A percentile compares a stretch with the other conserved stretches of the same genome.
Conservation (phyloP, 169 alveolate genomes). For the Eimeria praecox region DNA sequence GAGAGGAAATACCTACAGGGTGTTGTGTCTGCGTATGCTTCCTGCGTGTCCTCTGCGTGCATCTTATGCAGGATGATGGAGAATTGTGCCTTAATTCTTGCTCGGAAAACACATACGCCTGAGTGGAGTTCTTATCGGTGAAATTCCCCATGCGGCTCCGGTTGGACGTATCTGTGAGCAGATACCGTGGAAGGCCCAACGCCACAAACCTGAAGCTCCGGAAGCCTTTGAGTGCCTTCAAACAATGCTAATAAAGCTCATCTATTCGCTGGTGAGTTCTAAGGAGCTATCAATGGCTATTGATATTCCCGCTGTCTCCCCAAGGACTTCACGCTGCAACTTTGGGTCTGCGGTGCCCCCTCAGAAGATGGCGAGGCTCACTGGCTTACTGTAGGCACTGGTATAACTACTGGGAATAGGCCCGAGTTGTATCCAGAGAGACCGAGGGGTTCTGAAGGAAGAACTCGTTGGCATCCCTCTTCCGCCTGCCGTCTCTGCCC, state of each 20-base stretch:
- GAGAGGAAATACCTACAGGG: neutral
- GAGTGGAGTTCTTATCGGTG: too few relatives aligned
- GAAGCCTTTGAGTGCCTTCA: neutral
- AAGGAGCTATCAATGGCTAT: neutral
- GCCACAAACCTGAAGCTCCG: neutral
- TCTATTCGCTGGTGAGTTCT: neutral
- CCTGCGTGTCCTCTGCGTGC: neutral
- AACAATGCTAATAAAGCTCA: neutral
- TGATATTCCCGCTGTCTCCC: neutral
- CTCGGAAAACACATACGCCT: too few relatives aligned
- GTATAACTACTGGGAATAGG: neutral
- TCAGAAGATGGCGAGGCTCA: neutral
- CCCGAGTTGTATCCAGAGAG: neutral
- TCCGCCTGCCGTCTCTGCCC: neutral
- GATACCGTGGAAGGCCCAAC: too few relatives aligned
- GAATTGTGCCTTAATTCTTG: too few relatives aligned
- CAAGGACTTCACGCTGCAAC: neutral
- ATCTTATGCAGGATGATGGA: neutral
- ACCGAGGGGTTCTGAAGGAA: neutral
- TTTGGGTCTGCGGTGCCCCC: neutral
- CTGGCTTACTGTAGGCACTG: neutral
- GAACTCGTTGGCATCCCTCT: neutral
- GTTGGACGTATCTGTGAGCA: too few relatives aligned
- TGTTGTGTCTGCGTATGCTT: neutral
- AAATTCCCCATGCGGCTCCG: too few relatives aligned